Percentiles rank a stretch among this genome's conserved stretches.
Conservation (phyloP, 192 early-diverging fungal species). For the Coemansia sp. region DNA sequence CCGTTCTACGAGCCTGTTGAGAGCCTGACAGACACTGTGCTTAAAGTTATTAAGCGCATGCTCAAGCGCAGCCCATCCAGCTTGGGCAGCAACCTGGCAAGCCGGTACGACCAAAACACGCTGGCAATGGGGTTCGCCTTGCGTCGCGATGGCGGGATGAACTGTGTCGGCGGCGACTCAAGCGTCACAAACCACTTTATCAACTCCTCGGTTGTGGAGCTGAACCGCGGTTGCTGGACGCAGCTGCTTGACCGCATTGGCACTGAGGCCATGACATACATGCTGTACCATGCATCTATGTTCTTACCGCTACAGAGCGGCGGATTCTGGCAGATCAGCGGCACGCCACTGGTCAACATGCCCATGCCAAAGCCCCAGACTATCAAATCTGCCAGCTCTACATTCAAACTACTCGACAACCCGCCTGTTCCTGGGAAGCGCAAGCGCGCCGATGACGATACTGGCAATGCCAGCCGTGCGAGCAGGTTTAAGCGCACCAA, state of each 20-base stretch:
- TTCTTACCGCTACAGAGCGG: conserved; percentile 35
- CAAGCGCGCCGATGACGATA: not conserved
- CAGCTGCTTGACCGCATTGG: conserved; percentile 28
- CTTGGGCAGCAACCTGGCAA: not conserved
- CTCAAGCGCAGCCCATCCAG: conserved; percentile 10
- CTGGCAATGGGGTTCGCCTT: conserved; percentile 31
- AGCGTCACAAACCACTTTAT: conserved; percentile 22
- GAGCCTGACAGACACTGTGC: conserved; percentile 28
- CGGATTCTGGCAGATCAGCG: conserved; percentile 39
- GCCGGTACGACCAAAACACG: conserved; percentile 16
- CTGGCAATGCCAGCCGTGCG: not conserved
- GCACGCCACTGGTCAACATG: conserved; percentile 15
- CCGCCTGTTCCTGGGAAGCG: conserved; percentile 5
- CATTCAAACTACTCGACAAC: not conserved
- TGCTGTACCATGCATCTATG: conserved; percentile 30
- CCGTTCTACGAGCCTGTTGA: conserved; percentile 27
- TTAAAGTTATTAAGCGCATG: conserved; percentile 19
- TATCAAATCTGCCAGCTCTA: conserved; percentile 7
- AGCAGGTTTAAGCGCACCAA: not conserved
- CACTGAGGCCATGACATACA: conserved; percentile 23
- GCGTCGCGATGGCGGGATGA: conserved; percentile 19
- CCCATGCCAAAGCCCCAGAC: conserved; percentile 1
- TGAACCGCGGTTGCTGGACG: conserved; percentile 23
- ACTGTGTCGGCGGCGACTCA: conserved; percentile 23
- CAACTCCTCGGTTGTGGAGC: conserved; percentile 44